Evolutionary conservation across 225 moss, liverwort and hornwort species (phyloP), one percentile per base, ranked within the genome.

Genomic region (Sphagnum contortum): DNA sequence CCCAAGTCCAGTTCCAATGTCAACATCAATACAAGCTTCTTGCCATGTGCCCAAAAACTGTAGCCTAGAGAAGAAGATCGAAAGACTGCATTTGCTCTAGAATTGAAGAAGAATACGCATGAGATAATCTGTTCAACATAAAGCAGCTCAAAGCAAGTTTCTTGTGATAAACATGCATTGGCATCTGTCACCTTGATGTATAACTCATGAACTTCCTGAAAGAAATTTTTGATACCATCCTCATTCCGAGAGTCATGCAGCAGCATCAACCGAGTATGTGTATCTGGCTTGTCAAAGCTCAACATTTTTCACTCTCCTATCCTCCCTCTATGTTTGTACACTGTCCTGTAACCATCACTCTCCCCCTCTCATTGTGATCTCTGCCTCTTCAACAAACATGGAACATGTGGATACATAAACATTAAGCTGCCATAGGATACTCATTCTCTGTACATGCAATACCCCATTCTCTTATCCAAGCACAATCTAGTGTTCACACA

Each of bases 211-310:
- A 98, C 92, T 64, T 98, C 92, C 79, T 98, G 96, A 60, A 98
- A 92, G 64, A 92, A 92, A 54, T 83, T 98, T 71, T 85, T 89
- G 62, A 98, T 92, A 63, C 96, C 96, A 72, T 98, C 92, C 76
- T 92, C 96, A 68, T 92, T 98, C 55, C 90, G 90, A 13, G 92
- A 80, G 83, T 98, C 96, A 71, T 98, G 96, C 67, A 98, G 83
- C 51, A 98, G 82, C 96, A 98, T 98, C 49, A 98, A 70, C 57
- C 88, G 81, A 57, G 90, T 93, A 59, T 69, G 70, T 75, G 70
- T 67, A 57, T 63, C 57, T 64, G 44, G 66, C 60, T 57, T 66
- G 70, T 70, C 55, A 71, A 59, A 63, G 61, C 10, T 57, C 53
- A 64, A 59, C 52, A n/a, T 45, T 52, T 9, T 52, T 9, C 52